phyloP scores from a whole-genome alignment of 176 grass and related monocot genomes.

The Aegilops speltoides region DNA sequence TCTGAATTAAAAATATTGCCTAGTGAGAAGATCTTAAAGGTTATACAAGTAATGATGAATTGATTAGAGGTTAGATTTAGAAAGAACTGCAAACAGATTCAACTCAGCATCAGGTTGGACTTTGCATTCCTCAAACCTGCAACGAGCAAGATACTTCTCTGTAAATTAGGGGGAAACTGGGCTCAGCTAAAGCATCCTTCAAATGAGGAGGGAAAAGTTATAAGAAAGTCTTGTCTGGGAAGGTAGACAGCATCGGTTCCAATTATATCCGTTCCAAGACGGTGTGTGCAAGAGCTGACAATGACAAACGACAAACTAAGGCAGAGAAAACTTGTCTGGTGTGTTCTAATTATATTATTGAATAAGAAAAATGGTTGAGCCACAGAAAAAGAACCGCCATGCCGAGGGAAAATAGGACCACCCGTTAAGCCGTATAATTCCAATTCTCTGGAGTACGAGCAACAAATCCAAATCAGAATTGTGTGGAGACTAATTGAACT shows the following conservation, averaged over 20 bases:
- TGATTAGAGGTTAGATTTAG: background rate
- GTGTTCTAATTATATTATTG: background rate
- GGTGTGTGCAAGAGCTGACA: background rate
- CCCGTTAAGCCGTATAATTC: background rate
- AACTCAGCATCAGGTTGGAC: background rate
- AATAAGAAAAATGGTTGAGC: background rate
- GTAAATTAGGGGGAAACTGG: background rate
- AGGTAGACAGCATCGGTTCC: background rate
- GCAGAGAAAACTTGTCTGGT: background rate
- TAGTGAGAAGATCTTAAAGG: background rate
- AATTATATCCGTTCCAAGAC: background rate
- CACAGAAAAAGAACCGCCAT: background rate
- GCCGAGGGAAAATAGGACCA: background rate
- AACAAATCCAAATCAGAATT: background rate
- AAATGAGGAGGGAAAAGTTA: background rate
- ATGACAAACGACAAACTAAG: background rate
- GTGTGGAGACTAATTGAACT: background rate
- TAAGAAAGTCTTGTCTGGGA: background rate
- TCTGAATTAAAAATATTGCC: background rate
- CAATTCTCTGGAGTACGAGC: constrained; percentile 7
- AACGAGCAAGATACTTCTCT: background rate
- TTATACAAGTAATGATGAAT: background rate
- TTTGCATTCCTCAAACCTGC: background rate
- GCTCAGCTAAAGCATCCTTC: background rate
- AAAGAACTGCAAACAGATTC: background rate